Evolutionary conservation across 2,329 filamentous ascomycete species (phyloP).

Genomic region (Simplicillium sp.): DNA sequence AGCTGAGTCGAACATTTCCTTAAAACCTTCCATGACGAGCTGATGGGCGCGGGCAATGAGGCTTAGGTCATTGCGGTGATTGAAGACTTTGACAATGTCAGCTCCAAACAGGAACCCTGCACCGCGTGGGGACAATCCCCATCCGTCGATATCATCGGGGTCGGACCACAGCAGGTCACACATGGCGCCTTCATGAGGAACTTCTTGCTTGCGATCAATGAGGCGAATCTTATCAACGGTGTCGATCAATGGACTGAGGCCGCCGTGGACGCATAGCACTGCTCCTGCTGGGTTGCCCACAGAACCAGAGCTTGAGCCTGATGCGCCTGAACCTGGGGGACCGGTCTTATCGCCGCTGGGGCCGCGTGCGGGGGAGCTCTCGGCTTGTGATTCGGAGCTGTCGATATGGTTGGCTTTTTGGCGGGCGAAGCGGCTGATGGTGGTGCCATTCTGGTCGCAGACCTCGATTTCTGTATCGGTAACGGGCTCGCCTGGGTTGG

Average conservation of each 20-base stretch:
- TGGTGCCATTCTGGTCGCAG: conserved; percentile 70
- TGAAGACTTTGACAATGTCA: conserved; percentile 94
- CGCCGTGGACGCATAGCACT: conserved; percentile 91
- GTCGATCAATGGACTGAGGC: conserved; percentile 83
- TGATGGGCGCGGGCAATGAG: conserved; percentile 93
- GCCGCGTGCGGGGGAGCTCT: conserved; percentile 14
- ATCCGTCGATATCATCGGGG: conserved; percentile 94
- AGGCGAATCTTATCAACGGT: conserved; percentile 92
- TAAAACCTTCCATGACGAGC: conserved; percentile 98
- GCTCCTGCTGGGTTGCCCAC: conserved; percentile 65
- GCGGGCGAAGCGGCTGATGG: conserved; percentile 64
- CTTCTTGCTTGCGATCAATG: conserved; percentile 93
- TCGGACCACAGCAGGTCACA: conserved; percentile 98
- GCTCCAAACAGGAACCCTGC: conserved; percentile 93
- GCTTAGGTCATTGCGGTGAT: conserved; percentile 84
- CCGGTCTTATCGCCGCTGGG: conserved; percentile 38
- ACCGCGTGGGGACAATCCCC: conserved; percentile 87
- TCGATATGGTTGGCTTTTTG: conserved; percentile 19
- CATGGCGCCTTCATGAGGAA: conserved; percentile 97
- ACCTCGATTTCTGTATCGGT: conserved; percentile 86
- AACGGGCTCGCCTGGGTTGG: conserved; percentile 33
- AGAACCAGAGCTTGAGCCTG: conserved; percentile 55
- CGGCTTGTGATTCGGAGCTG: conserved; percentile 14
- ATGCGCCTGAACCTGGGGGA: conserved; percentile 70
- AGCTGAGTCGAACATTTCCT: conserved; percentile 94